Conservation (phyloP, 2,329 filamentous ascomycete species). For the Endocalyx cinctus region DNA sequence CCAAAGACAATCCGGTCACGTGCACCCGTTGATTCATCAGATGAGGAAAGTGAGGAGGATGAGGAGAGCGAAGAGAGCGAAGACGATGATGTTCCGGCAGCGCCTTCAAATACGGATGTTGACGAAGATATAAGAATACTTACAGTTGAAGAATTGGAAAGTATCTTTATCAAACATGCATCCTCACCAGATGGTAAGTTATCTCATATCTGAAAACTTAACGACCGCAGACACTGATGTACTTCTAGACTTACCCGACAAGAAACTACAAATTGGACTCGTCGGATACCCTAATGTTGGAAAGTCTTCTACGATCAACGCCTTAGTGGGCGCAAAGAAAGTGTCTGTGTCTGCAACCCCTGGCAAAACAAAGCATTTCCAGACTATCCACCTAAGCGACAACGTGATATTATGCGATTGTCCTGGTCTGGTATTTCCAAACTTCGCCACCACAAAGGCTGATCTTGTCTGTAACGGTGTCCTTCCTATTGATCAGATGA, state of each 20-base stretch:
- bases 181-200: slow-evolving; percentile 50
- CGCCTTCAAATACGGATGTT: slow-evolving; percentile 33
- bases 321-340: slow-evolving; percentile 96
- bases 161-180: slow-evolving; percentile 75
- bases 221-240: too few relatives aligned
- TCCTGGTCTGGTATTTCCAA: slow-evolving; percentile 96
- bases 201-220: background rate
- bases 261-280: slow-evolving; percentile 83
- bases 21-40: slow-evolving; percentile 17
- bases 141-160: slow-evolving; percentile 88
- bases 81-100: slow-evolving; percentile 27
- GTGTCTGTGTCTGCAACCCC: slow-evolving; percentile 96
- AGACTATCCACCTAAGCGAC: slow-evolving; percentile 91
- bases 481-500: slow-evolving; percentile 90
- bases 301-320: slow-evolving; percentile 99
- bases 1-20: slow-evolving; percentile 26
- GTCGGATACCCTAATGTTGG: slow-evolving; percentile 98
- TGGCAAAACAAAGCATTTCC: slow-evolving; percentile 98
- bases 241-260: slow-evolving; percentile 36
- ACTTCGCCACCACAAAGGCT: slow-evolving; percentile 94
- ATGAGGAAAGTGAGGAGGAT: slow-evolving; percentile 29
- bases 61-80: slow-evolving; percentile 33
- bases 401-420: slow-evolving; percentile 94
- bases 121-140: slow-evolving; percentile 72
- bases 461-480: slow-evolving; percentile 95